Evolutionary conservation across 805 yeast species (phyloP), one percentile per base, ranked within the genome.

Genomic region (Ogataea zsoltii): DNA sequence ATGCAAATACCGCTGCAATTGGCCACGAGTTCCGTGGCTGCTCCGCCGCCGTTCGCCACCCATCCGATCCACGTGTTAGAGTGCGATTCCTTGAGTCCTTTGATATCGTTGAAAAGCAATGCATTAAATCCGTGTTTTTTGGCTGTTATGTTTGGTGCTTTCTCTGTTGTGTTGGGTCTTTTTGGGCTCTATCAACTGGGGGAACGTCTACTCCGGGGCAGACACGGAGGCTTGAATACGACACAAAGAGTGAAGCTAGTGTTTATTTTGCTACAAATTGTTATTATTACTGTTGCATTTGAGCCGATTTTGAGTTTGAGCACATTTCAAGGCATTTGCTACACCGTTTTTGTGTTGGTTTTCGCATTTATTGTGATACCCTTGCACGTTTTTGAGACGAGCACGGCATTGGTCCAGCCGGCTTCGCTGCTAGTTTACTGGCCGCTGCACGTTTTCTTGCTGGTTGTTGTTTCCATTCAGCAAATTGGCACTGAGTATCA

Each of bases 321-420:
- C 13, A 18, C 31, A 38, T 51, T 41, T 25, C 44, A 46, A 31
- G 23, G 37, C 9, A 21, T 41, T 12, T 42, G 49, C 4, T 63
- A 56, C 37, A 28, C 41, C 2, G 13, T 48, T 1, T 41, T 44
- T 15, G 15, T 61, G 0, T 15, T 51, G 7, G 48, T 55, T 1
- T 34, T 62, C 4, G 14, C 53, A 2, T 38, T 55, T 2, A 44
- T 71, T 3, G 64, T 74, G 2, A 36, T 70, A 1, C 80, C 81
- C 0, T 55, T 79, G 11, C 76, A 75, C 33, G 44, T 64, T 7
- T 46, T 75, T 14, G 84, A 80, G 50, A 65, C 69, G 7, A 65
- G 71, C 36, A 64, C 70, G 37, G 62, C 67, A 1, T 54, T 69
- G 0, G 58, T 68, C 2, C 73, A 74, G 12, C 57, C 62, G 23